Percentiles rank a stretch among this genome's conserved stretches.
Evolutionary conservation across 306 rosid genomes (phyloP).

Genomic region (Vigna nakashimae): DNA sequence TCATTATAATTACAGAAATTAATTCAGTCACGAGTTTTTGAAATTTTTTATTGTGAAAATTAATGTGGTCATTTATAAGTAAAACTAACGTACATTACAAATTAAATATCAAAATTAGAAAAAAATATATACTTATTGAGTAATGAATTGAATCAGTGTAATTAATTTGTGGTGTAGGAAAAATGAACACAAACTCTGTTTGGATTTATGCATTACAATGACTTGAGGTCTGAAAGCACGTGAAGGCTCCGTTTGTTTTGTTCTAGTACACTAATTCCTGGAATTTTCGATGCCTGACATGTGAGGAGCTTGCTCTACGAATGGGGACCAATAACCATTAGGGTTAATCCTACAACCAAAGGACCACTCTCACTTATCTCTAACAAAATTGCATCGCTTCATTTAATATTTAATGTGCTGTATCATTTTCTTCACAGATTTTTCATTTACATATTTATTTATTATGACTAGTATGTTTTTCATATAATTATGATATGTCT

Average conservation of each 20-base stretch:
- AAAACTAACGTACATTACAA: too few species aligned
- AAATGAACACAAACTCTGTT: neutral
- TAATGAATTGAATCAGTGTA: too few species aligned
- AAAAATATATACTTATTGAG: too few species aligned
- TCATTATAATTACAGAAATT: too few species aligned
- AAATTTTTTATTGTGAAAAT: too few species aligned
- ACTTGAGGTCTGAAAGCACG: neutral
- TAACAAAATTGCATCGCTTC: neutral
- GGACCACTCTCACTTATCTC: constrained; percentile 27
- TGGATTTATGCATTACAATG: constrained; percentile 33
- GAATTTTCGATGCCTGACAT: constrained; percentile 8
- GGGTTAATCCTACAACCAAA: too few species aligned
- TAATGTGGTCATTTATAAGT: too few species aligned
- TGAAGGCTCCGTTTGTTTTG: constrained; percentile 17
- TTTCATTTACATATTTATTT: neutral
- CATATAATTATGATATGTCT: too few species aligned
- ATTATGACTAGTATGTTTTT: too few species aligned
- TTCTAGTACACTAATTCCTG: constrained; percentile 2
- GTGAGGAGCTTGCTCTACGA: neutral
- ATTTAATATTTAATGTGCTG: neutral
- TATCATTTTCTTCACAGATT: neutral
- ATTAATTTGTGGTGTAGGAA: constrained; percentile 16
- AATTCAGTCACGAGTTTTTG: too few species aligned
- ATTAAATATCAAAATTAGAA: too few species aligned
- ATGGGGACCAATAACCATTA: too few species aligned